Conservation (phyloP, 2,329 filamentous ascomycete species). For the Chaetomium sp. region DNA sequence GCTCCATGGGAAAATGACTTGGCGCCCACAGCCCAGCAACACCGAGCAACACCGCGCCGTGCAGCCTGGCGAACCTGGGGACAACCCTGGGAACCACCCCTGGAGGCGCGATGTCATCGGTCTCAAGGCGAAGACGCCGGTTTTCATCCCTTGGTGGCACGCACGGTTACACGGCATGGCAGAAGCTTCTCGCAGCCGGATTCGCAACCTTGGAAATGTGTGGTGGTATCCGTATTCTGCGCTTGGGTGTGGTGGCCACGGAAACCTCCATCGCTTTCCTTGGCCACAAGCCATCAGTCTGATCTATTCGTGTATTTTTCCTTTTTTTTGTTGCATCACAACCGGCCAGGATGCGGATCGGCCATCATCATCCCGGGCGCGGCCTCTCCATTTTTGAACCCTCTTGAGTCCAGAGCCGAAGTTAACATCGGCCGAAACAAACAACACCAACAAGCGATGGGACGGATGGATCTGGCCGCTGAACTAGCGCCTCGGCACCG, state of each 20-base stretch:
- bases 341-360: neutral
- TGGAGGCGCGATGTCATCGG: constrained; percentile 6
- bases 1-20: constrained; percentile 9
- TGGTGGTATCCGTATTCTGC: neutral
- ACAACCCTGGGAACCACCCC: neutral
- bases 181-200: neutral
- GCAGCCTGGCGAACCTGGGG: neutral
- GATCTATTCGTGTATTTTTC: neutral
- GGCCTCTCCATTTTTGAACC: neutral
- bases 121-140: neutral
- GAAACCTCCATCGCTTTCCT: no score
- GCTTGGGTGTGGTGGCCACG: no score
- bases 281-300: neutral
- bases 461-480: neutral
- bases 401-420: neutral
- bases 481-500: neutral
- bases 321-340: neutral
- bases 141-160: neutral
- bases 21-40: constrained; percentile 2
- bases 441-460: neutral
- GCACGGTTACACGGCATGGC: neutral
- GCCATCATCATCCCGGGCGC: neutral
- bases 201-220: neutral
- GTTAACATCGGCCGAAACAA: neutral
- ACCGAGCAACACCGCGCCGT: neutral